Evolutionary conservation across 2,329 filamentous ascomycete species (phyloP).

Genomic region (Zasmidium citrigriseum): DNA sequence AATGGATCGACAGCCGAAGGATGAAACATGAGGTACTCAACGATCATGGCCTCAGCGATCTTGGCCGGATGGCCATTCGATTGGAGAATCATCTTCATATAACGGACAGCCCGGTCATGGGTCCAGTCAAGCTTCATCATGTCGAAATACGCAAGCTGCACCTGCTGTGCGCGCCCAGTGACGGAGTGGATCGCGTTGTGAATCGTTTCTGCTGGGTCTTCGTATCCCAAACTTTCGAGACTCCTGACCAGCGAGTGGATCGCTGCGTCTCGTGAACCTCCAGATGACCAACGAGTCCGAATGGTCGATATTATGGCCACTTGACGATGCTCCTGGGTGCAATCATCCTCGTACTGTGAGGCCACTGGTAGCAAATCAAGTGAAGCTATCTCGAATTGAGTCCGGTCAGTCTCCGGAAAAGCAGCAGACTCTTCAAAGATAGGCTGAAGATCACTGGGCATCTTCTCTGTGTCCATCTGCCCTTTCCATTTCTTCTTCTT

Average conservation of each 20-base stretch:
- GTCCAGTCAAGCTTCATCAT: not conserved
- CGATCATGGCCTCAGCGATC: not conserved
- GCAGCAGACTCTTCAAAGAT: not conserved
- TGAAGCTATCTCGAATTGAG: not conserved
- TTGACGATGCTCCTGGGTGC: not conserved
- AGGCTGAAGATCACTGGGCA: not conserved
- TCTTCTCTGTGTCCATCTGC: not conserved
- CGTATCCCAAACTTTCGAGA: not conserved
- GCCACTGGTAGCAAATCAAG: not conserved
- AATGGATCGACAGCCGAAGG: not conserved
- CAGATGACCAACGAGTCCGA: not conserved
- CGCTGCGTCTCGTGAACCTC: not conserved
- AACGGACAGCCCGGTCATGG: not conserved
- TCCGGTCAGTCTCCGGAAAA: not conserved
- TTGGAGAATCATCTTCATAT: not conserved
- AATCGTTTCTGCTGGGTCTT: not conserved
- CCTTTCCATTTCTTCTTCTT: not conserved
- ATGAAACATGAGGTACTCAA: conserved; percentile 4
- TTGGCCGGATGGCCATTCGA: not conserved
- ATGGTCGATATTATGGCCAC: not conserved
- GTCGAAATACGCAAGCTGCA: not conserved
- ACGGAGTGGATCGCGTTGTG: not conserved
- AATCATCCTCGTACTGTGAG: not conserved
- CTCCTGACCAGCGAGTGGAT: not conserved
- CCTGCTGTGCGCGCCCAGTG: not conserved